Evolutionary conservation across 106 monocot genomes (phyloP), one percentile per base, ranked within the genome.

Genomic region (Acanthochlamys bracteata): DNA sequence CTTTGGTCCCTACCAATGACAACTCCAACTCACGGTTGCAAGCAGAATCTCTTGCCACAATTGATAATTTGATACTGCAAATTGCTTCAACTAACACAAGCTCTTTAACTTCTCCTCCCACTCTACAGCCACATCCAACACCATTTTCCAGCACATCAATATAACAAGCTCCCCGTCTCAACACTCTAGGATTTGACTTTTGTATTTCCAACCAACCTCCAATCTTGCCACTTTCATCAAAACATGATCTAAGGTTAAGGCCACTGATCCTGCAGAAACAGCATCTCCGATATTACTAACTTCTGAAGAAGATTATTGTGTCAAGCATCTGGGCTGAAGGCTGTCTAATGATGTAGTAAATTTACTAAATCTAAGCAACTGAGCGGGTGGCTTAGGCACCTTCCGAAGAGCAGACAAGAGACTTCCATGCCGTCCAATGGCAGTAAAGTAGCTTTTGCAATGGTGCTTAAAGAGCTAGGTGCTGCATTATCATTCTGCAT

Each of bases 71-170:
- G 53, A 85, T 57, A 27, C 79, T 80, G 39, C 91, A 80, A 74
- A 88, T 91, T 1, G 88, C 88, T 78, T 88, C 88, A 25, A 91
- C 24, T 57, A 63, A 74, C 16, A 49, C 54, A 53, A 72, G 52
- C 3, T 66, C 68, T 59, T 77, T 75, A 46, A 52, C 26, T 3
- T 55, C 71, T 56, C 96, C 88, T 13, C 73, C 75, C 4, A 77
- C 46, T 49, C 68, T 74, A 62, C 91, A 45, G 42, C 96, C 96
- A 88, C 91, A 98, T 63, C 91, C 96, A 6, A 91, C 20, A 59
- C 83, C 80, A 56, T 85, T 71, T 10, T 81, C 78, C 14, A 88
- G 96, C n/a, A 61, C 61, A 77, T 98, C 91, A 24, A 69, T 83
- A 0, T 83, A 41, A 42, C 80, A 85, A 57, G 80, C 11, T 24